Percentiles rank a stretch among this genome's conserved stretches.
Evolutionary conservation across 2,329 filamentous ascomycete genomes (phyloP).

Genomic region (Salinomyces thailandicus): DNA sequence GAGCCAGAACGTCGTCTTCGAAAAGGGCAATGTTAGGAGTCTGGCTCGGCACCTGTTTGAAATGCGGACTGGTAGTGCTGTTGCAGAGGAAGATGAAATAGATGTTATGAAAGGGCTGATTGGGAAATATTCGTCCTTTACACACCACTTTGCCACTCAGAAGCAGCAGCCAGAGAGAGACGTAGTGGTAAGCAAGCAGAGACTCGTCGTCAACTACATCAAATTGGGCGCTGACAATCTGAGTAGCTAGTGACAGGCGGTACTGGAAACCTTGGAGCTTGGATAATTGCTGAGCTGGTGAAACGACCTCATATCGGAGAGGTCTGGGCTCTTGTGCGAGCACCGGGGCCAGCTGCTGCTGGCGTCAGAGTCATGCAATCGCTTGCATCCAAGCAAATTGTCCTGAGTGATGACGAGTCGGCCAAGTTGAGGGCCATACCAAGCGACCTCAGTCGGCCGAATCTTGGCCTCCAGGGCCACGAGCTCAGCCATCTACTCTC

Average conservation of each 20-base stretch:
- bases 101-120: conserved; percentile 24
- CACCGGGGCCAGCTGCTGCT: conserved; percentile 27
- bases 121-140: conserved; percentile 28
- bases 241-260: conserved; percentile 44
- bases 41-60: conserved; percentile 15
- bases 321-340: conserved; percentile 46
- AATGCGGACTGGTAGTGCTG: conserved; percentile 22
- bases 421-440: conserved; percentile 25
- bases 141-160: conserved; percentile 12
- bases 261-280: conserved; percentile 55
- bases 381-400: conserved; percentile 28
- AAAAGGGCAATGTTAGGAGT: conserved; percentile 21
- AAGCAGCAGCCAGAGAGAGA: conserved; percentile 11
- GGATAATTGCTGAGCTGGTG: conserved; percentile 38
- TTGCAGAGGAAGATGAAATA: conserved; percentile 26
- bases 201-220: background rate
- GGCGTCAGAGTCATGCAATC: conserved; percentile 28
- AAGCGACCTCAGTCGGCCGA: conserved; percentile 16
- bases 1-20: conserved; percentile 24
- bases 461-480: conserved; percentile 17
- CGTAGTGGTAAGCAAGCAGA: conserved; percentile 21
- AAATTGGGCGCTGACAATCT: background rate
- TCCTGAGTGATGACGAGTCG: conserved; percentile 17
- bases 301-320: conserved; percentile 21
- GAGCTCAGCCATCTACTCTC: conserved; percentile 15